Evolutionary conservation across 352 stramenopile species (phyloP).

Genomic region (Phytophthora citrophthora): DNA sequence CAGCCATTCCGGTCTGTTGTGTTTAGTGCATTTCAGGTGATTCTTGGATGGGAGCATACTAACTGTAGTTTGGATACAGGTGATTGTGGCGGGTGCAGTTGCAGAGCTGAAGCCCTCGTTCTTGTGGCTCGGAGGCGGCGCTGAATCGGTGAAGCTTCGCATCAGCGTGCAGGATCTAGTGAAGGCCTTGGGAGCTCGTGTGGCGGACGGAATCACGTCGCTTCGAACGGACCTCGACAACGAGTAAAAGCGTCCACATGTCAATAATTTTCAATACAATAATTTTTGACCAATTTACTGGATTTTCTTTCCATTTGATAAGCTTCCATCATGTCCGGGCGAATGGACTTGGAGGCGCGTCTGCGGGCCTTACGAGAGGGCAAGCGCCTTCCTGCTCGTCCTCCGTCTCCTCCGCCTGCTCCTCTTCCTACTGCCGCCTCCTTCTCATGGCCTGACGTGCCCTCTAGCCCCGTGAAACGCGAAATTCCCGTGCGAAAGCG

Average conservation of each 20-base stretch:
- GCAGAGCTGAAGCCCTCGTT: constrained; percentile 58
- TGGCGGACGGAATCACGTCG: constrained; percentile 69
- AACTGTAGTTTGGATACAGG: constrained; percentile 30
- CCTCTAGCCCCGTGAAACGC: constrained; percentile 16
- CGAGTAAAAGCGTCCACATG: constrained; percentile 4
- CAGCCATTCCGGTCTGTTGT: constrained; percentile 55
- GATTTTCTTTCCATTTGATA: constrained; percentile 6
- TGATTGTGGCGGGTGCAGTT: constrained; percentile 71
- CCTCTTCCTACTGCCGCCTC: constrained; percentile 10
- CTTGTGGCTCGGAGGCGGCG: constrained; percentile 82
- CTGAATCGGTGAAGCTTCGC: constrained; percentile 80
- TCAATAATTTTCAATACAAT: too few species aligned
- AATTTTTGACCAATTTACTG: neutral
- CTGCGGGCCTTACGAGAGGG: constrained; percentile 57
- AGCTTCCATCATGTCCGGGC: constrained; percentile 26
- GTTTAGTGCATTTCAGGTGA: neutral
- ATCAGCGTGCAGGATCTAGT: constrained; percentile 75
- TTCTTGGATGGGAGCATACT: too few species aligned
- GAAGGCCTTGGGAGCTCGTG: constrained; percentile 48
- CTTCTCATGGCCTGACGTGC: constrained; percentile 34
- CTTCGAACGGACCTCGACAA: constrained; percentile 45
- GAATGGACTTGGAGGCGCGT: constrained; percentile 67
- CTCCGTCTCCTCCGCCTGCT: constrained; percentile 8
- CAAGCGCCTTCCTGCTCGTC: constrained; percentile 15
- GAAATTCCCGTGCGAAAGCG: constrained; percentile 1